Evolutionary conservation across 2,329 filamentous ascomycete species (phyloP), one percentile per base, ranked within the genome.

Genomic region (Sporothrix phasma): DNA sequence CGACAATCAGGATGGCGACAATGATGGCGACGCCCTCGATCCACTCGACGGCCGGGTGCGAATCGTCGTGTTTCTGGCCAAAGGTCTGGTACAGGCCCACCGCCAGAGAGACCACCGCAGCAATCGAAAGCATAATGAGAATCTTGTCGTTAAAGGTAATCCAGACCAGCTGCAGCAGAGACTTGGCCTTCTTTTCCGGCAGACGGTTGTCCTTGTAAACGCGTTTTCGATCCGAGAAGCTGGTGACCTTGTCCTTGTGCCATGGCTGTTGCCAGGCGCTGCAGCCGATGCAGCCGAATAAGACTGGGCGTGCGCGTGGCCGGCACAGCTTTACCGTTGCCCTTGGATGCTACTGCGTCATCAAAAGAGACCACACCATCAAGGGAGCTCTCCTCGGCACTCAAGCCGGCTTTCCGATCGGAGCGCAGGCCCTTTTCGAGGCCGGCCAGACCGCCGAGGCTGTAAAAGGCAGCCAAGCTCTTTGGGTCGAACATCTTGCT

Each of bases 401-500:
- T 93, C 62, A 97, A 74, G 7, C 92, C 92, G 41, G 87, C 80
- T 60, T 81, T 83, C 34, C 89, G 79, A 73, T 94, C 85, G 6
- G 86, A 86, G 58, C 89, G 81, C 34, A 97, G 77, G 10, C 92
- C 92, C 71, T 85, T 88, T 74, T 93, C 91, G 58, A 97, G 75
- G 0, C 92, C 92, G 19, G 76, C 76, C 17, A 96, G 74, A 26
- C 92, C 92, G 58, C 92, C 92, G 5, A 97, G 74, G 15, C 87
- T 87, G 71, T 88, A 89, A 69, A 93, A 96, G 0, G 92, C 92
- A 13, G 87, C 80, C 65, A 96, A 76, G 66, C 86, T 95, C 78
- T 96, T 96, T 3, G 92, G 92, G 72, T 95, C 94, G 67, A 93
- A 85, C 77, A 96, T 83, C 75, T 96, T 96, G 70, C 86, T 88